Conservation (phyloP, 2,329 filamentous ascomycete genomes). For the Colletotrichum eleusines region DNA sequence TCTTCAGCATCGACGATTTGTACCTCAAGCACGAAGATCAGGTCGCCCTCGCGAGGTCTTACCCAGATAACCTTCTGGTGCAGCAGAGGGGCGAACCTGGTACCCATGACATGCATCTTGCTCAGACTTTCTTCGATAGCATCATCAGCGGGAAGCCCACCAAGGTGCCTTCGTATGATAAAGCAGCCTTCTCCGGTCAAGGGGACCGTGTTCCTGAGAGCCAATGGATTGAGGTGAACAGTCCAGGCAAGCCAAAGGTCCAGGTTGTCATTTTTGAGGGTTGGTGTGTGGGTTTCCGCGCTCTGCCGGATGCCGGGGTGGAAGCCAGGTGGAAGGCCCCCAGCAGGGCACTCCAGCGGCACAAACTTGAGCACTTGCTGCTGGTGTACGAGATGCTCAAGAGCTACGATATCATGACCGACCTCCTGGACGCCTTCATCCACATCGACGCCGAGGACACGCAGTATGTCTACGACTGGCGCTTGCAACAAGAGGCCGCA, state of each 20-base stretch:
- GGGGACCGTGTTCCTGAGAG: slow-evolving; percentile 77
- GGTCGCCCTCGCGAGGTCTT: slow-evolving; percentile 69
- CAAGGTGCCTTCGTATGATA: slow-evolving; percentile 82
- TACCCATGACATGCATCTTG: slow-evolving; percentile 81
- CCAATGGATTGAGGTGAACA: slow-evolving; percentile 72
- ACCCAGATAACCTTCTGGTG: slow-evolving; percentile 80
- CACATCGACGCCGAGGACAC: slow-evolving; percentile 78
- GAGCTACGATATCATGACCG: slow-evolving; percentile 62
- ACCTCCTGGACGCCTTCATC: slow-evolving; percentile 66
- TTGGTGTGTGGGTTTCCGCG: slow-evolving; percentile 89
- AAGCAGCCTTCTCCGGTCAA: slow-evolving; percentile 79
- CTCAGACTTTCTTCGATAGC: slow-evolving; percentile 69
- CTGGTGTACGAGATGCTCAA: slow-evolving; percentile 63
- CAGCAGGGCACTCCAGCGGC: slow-evolving; percentile 61
- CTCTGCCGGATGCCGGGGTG: slow-evolving; percentile 65
- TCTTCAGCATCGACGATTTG: slow-evolving; percentile 89
- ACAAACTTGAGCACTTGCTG: slow-evolving; percentile 62
- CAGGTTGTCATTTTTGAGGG: slow-evolving; percentile 86
- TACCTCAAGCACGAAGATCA: slow-evolving; percentile 83
- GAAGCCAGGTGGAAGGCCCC: slow-evolving; percentile 64
- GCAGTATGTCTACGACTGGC: slow-evolving; percentile 86
- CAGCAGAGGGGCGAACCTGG: slow-evolving; percentile 87
- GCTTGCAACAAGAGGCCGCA: slow-evolving; percentile 81
- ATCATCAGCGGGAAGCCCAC: slow-evolving; percentile 66
- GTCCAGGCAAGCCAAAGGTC: slow-evolving; percentile 60